phyloP scores from a whole-genome alignment of 2,329 filamentous ascomycete species.

The Aspergillus vadensis region DNA sequence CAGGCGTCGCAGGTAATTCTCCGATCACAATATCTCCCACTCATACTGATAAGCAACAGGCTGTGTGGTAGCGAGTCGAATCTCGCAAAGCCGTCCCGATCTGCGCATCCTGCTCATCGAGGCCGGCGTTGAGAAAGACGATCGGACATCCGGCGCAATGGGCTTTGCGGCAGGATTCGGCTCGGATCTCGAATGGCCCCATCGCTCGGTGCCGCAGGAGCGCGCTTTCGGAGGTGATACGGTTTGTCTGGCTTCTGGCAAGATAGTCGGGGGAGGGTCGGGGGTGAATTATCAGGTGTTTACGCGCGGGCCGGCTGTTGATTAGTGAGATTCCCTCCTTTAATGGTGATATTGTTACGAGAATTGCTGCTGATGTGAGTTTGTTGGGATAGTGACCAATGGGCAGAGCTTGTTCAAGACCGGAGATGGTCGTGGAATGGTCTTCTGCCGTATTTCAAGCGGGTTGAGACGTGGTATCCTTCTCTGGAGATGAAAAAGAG shows the following conservation, averaged over 20 bases:
- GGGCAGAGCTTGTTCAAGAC: background rate
- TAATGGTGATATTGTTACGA: background rate
- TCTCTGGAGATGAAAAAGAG: background rate
- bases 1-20: background rate
- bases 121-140: background rate
- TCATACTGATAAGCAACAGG: background rate
- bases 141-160: background rate
- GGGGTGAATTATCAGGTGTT: conserved; percentile 1
- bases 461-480: conserved; percentile 1
- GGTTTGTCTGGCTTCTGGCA: background rate
- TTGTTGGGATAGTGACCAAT: background rate
- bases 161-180: background rate
- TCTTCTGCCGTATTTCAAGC: conserved; percentile 1
- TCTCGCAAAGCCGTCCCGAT: background rate
- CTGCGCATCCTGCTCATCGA: conserved; percentile 1
- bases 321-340: background rate
- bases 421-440: background rate
- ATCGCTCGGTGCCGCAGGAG: conserved; percentile 3
- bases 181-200: background rate
- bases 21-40: background rate
- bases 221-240: background rate
- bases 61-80: conserved; percentile 4
- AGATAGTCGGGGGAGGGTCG: background rate
- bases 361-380: background rate
- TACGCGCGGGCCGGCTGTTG: background rate